phyloP scores from a whole-genome alignment of 1,284 basidiomycete species.

The Ceratobasidium sp. region DNA sequence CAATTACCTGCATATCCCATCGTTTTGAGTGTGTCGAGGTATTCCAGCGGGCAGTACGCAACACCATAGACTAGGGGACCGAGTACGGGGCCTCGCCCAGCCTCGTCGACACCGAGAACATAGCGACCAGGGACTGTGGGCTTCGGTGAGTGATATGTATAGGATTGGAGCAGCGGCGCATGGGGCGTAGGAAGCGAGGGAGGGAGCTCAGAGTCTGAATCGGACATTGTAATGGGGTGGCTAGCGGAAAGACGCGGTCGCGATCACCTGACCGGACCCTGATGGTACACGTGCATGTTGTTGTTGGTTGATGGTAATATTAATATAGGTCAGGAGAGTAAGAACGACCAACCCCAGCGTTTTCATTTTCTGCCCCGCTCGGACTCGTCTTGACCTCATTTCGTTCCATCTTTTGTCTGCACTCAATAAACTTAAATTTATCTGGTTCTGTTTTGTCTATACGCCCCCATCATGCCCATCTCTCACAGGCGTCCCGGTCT shows the following conservation, averaged over 20 bases:
- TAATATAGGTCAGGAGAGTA: conserved; percentile 21
- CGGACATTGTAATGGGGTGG: conserved; percentile 27
- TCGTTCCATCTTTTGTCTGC: conserved; percentile 35
- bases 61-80: conserved; percentile 97
- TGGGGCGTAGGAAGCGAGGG: conserved; percentile 70
- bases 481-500: conserved; percentile 45
- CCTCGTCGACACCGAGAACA: conserved; percentile 97
- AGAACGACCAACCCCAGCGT: conserved; percentile 38
- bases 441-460: conserved; percentile 7
- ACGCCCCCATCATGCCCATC: conserved; percentile 44
- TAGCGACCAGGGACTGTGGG: conserved; percentile 77
- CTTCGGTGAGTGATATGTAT: conserved; percentile 84
- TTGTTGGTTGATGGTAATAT: conserved; percentile 18
- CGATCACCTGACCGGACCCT: conserved; percentile 16
- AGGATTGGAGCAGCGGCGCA: conserved; percentile 75
- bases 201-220: conserved; percentile 37
- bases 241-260: conserved; percentile 30
- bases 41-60: conserved; percentile 89
- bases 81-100: conserved; percentile 93
- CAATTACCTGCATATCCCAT: conserved; percentile 89
- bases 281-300: conserved; percentile 31
- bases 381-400: conserved; percentile 18
- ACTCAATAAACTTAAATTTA: conserved; percentile 26
- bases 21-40: conserved; percentile 78
- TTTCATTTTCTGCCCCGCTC: conserved; percentile 41